Percentiles rank a stretch among this genome's conserved stretches.
phyloP scores from a whole-genome alignment of 2,329 filamentous ascomycete species.

The Exophiala dermatitidis region DNA sequence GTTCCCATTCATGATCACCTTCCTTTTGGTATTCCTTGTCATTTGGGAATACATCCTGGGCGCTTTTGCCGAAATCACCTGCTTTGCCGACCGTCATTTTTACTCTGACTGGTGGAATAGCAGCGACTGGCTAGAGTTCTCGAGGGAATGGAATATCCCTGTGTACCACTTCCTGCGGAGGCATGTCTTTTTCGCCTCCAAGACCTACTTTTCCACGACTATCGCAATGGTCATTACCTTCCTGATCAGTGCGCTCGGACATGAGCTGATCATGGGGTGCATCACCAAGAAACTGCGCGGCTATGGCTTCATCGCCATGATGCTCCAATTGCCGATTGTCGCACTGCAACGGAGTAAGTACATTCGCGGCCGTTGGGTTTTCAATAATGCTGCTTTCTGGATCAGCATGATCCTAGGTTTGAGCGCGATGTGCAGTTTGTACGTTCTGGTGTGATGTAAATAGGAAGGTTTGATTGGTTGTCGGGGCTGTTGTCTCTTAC shows the following conservation, averaged over 20 bases:
- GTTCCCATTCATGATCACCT: conserved; percentile 95
- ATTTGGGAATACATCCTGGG: conserved; percentile 97
- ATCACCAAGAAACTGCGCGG: conserved; percentile 95
- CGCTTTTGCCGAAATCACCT: conserved; percentile 87
- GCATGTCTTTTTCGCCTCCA: conserved; percentile 83
- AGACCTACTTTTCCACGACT: conserved; percentile 65
- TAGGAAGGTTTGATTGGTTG: too few species aligned
- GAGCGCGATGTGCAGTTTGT: conserved; percentile 60
- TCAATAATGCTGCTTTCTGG: conserved; percentile 91
- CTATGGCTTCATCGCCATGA: conserved; percentile 90
- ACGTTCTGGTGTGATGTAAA: conserved; percentile 46
- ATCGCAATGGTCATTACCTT: conserved; percentile 86
- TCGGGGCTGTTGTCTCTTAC: too few species aligned
- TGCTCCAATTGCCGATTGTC: conserved; percentile 95
- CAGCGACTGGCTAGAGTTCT: conserved; percentile 71
- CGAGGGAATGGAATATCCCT: conserved; percentile 93
- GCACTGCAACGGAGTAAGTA: conserved; percentile 74
- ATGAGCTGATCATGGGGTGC: conserved; percentile 95
- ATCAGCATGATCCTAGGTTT: conserved; percentile 82
- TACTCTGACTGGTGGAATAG: conserved; percentile 70
- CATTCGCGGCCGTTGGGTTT: conserved; percentile 64
- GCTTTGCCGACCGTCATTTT: conserved; percentile 89
- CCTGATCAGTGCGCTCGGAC: conserved; percentile 76
- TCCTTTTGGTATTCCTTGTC: conserved; percentile 90
- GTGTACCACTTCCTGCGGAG: conserved; percentile 92